Evolutionary conservation across 2,329 filamentous ascomycete species (phyloP), one percentile per base, ranked within the genome.

Genomic region (Talaromyces atroroseus): DNA sequence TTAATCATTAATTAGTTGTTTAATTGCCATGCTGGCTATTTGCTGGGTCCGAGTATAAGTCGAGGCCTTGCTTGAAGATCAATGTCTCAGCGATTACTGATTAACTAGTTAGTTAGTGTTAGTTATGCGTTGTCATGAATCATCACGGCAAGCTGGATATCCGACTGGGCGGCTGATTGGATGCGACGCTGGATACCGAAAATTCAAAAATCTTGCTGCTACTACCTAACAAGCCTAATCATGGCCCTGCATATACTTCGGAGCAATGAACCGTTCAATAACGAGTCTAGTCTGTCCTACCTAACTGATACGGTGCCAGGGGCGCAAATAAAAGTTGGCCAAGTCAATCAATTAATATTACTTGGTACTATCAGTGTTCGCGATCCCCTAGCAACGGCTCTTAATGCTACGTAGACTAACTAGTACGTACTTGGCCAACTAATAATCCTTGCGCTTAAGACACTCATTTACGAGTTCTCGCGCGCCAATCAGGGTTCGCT

Each of bases 301-400:
- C 26, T 29, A 40, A 11, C 34, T 8, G 18, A 40, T 8, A 10
- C 14, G 14, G n/a, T 32, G 32, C 6, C 32, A 36, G 26, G 32
- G 32, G 32, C 11, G 12, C 14, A 16, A 14, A 36, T 16, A 36
- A 36, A 36, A 14, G 32, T 8, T 36, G 32, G 32, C 32, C 32
- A 36, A 36, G 32, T 29, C 26, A 29, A 29, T 29, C 26, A 10
- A 29, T 29, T 29, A 7, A 29, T 11, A 5, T 7, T 29, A 29
- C 26, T 29, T 2, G 5, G 26, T 29, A 10, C n/a, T n/a, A n/a
- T n/a, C 7, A 29, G 4, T 29, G 50, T 36, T 52, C 40, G 34
- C 26, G 40, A 38, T 46, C 51, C 51, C 51, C 42, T 53, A 47
- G 51, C 51, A 53, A 53, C 51, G 42, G 51, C 42, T 29, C 44